Percentiles rank a stretch among this genome's conserved stretches.
Conservation (phyloP, 768 basidiomycete genomes). For the Suillus cothurnatus region DNA sequence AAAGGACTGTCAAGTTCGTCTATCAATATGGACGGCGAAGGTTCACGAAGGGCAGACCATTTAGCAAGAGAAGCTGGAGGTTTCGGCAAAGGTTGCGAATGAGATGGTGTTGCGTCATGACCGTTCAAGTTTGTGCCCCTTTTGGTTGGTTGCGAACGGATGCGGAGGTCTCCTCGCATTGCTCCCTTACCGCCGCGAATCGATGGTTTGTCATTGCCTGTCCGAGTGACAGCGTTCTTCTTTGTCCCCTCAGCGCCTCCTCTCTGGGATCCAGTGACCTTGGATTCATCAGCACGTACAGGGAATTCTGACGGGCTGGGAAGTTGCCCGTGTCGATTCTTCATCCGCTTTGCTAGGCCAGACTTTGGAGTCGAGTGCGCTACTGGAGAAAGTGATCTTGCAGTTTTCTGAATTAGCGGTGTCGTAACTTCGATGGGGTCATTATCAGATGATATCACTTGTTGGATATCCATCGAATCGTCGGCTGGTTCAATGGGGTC, state of each 20-base stretch:
- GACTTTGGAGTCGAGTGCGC: constrained; percentile 29
- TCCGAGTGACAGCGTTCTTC: not conserved
- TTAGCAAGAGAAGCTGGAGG: constrained; percentile 16
- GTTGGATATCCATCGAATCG: constrained; percentile 27
- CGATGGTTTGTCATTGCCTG: not conserved
- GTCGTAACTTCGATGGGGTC: constrained; percentile 35
- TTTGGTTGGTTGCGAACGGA: not conserved
- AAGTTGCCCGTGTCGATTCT: constrained; percentile 30
- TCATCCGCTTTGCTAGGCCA: constrained; percentile 44
- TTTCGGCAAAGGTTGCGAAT: constrained; percentile 1
- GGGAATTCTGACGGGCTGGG: not conserved
- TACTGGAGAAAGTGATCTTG: constrained; percentile 3
- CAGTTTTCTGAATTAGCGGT: constrained; percentile 9
- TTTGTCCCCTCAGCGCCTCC: not conserved
- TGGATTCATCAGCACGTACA: constrained; percentile 2
- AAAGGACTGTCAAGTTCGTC: constrained; percentile 39
- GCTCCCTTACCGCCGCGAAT: not conserved
- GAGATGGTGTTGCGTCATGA: not conserved
- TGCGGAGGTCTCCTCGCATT: not conserved
- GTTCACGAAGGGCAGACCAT: constrained; percentile 35
- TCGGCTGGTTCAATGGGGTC: constrained; percentile 52
- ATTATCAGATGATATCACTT: constrained; percentile 12
- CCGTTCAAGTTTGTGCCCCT: too few relatives aligned
- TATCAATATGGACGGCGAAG: constrained; percentile 25
- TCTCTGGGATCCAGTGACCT: not conserved